A percentile compares a stretch with the other conserved stretches of the same genome.
These are phyloP conservation scores for Aspergillaceae sp. DNA, from an alignment of 2,329 filamentous ascomycete genomes.

Conservation along the genomic window DNA sequence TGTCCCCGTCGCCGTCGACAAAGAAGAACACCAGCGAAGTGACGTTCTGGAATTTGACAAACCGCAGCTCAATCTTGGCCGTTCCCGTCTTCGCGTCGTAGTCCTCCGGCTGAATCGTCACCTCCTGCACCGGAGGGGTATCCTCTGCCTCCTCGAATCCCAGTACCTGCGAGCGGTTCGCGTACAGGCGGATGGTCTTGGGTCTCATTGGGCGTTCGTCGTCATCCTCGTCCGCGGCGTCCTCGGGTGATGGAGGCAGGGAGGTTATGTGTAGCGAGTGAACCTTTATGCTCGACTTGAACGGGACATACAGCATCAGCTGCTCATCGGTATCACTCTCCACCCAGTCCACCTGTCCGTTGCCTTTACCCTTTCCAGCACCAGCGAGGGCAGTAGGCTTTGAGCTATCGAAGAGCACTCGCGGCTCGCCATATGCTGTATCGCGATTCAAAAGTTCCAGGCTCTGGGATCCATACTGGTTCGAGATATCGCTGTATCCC, in stretches of 20 bases:
- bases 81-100: slow-evolving; percentile 71
- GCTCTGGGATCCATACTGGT: slow-evolving; percentile 67
- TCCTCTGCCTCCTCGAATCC: slow-evolving; percentile 94
- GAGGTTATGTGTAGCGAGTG: slow-evolving; percentile 85
- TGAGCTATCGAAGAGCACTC: slow-evolving; percentile 60
- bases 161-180: slow-evolving; percentile 80
- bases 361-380: slow-evolving; percentile 42
- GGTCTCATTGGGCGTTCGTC: slow-evolving; percentile 74
- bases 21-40: slow-evolving; percentile 81
- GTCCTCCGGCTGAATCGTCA: slow-evolving; percentile 64
- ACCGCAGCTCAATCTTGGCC: slow-evolving; percentile 64
- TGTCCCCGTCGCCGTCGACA: slow-evolving; percentile 71
- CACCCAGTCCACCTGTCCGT: slow-evolving; percentile 66
- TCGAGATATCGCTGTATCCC: slow-evolving; percentile 75
- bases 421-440: slow-evolving; percentile 62
- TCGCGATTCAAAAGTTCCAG: slow-evolving; percentile 85
- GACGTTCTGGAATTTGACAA: slow-evolving; percentile 96
- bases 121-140: slow-evolving; percentile 67
- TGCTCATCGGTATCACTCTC: slow-evolving; percentile 97
- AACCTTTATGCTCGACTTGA: slow-evolving; percentile 79
- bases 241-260: slow-evolving; percentile 47
- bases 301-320: slow-evolving; percentile 84
- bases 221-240: slow-evolving; percentile 46
- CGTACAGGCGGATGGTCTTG: slow-evolving; percentile 73
- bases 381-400: slow-evolving; percentile 54